These are phyloP conservation scores for Calonectria crousiana DNA, from an alignment of 2,329 filamentous ascomycete genomes.

Conservation along the genomic window DNA sequence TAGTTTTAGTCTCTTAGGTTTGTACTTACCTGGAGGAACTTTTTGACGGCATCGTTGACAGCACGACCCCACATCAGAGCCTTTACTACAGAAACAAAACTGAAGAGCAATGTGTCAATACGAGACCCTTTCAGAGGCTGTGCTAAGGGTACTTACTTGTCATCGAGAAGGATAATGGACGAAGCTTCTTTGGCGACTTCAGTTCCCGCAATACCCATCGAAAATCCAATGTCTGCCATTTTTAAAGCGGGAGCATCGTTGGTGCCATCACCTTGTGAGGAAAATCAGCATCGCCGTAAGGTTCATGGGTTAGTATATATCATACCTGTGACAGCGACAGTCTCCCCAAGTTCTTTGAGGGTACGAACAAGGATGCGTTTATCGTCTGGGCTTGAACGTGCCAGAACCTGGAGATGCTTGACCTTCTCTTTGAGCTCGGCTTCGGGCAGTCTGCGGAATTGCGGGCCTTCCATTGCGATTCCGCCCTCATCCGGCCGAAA, in stretches of 20 bases:
- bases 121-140: not conserved
- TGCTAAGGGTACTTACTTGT: slow-evolving; percentile 56
- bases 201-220: slow-evolving; percentile 74
- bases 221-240: slow-evolving; percentile 72
- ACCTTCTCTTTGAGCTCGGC: slow-evolving; percentile 65
- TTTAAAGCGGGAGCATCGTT: slow-evolving; percentile 72
- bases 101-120: slow-evolving; percentile 27
- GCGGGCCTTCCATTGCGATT: slow-evolving; percentile 68
- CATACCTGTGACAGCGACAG: slow-evolving; percentile 63
- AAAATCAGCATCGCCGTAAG: not conserved
- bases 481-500: slow-evolving; percentile 69
- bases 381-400: slow-evolving; percentile 75
- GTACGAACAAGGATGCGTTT: slow-evolving; percentile 73
- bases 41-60: slow-evolving; percentile 73
- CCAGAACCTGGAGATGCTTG: slow-evolving; percentile 72
- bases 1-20: not conserved
- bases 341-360: slow-evolving; percentile 73
- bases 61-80: slow-evolving; percentile 73
- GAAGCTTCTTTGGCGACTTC: slow-evolving; percentile 74
- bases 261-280: slow-evolving; percentile 64
- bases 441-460: slow-evolving; percentile 69
- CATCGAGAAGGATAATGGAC: slow-evolving; percentile 72
- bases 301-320: not conserved
- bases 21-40: slow-evolving; percentile 67
- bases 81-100: slow-evolving; percentile 69